Base-by-base conservation (phyloP, 1,284 basidiomycete genomes). In the Rhodofomes roseus region DNA sequence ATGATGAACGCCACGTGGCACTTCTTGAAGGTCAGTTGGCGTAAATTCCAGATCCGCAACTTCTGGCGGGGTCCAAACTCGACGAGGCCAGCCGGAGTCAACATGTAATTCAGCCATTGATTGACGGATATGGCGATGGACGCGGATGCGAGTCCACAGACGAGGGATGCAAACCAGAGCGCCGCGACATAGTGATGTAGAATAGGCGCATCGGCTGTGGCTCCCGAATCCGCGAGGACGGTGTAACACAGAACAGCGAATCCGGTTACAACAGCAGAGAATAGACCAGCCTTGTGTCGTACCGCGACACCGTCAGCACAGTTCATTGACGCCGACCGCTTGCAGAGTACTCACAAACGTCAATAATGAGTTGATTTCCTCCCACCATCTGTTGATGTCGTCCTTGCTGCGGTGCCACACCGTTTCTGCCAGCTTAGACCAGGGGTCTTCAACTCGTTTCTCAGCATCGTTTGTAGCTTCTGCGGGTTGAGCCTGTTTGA, bases 101-200 rank as follows among this genome's bases (percentile, higher is more conserved):
- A 20, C 6, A 34, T 29, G n/a, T 68, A 63, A 20, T 64, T 60
- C 18, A 70, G 51, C 68, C 68, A 70, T 34, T 70, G 68, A 29
- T 67, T 67, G 14, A 63, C 64, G 29, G 66, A 59, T 20, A 70
- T 67, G 48, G 65, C 66, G 16, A 68, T 56, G 2, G 67, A 66
- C 1, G 68, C 67, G 0, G 68, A 63, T 18, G 63, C 57, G 12
- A 70, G 64, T 51, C 65, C 66, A 23, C 66, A 60, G 9, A 70
- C 67, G 6, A 70, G 62, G 34, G 67, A 64, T 1, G 65, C 61
- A 60, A 70, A 70, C 68, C 68, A 70, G 3, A 70, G 60, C 6
- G 62, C 60, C 5, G 50, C 29, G 12, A 51, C 27, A 9, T 36
- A 64, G 57, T 1, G 65, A 31, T 5, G 60, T 9, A 53, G 2